Evolutionary conservation across 208 protist species (phyloP), one percentile per base, ranked within the genome.

Genomic region (Tritrichomonas musculus): DNA sequence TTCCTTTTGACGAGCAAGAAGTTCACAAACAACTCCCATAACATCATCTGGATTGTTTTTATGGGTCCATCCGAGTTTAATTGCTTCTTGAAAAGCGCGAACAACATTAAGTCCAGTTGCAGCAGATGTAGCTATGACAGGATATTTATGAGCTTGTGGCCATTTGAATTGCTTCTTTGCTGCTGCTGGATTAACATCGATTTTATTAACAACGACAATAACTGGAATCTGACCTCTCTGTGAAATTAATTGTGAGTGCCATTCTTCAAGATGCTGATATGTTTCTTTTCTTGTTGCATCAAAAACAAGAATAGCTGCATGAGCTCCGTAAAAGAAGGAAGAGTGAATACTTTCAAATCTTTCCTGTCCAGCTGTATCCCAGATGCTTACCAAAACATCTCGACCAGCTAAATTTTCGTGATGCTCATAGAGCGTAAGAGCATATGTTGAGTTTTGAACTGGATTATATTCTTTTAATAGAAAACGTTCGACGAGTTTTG

Each of bases 221-320:
- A 94, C 65, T 33, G 93, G 93, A 20, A 94, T 94, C 41, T 93
- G 75, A 27, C 69, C 69, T 39, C 93, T 41, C 49, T 94, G 77
- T 41, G 77, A 50, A 53, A 88, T 65, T 27, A 94, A 64, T 53
- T 94, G 92, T 11, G 92, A 55, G 93, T 94, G 49, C 93, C 93
- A 94, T 84, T 53, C 53, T 53, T 93, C 94, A 36, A 94, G 41
- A 25, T 94, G 93, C 93, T 94, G 82, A 30, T 94, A 94, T 65
- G 93, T 94, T 94, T 94, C 92, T 44, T 94, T 94, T 49, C 93
- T n/a, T 64, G 93, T 94, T 72, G 82, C 69, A 57, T 94, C 93
- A n/a, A 94, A 94, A 17, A 94, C 93, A 36, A 94, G 72, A 93
- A 94, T 84, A 69, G 92, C 93, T 30, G 92, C 80, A n/a, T 94